Conservation (phyloP, 345 rosid genomes). For the Iberis pinnata region DNA sequence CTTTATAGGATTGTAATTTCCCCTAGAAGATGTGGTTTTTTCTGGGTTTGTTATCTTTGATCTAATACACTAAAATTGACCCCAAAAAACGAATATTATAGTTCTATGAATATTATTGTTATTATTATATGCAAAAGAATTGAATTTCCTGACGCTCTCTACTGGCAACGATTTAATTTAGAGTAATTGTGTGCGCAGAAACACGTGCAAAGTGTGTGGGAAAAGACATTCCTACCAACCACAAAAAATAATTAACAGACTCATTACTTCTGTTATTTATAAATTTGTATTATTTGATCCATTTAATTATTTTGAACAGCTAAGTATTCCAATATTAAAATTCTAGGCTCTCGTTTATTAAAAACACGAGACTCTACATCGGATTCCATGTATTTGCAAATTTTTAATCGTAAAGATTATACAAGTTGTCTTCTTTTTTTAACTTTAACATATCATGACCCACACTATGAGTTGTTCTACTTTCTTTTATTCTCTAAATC, state of each 20-base stretch:
- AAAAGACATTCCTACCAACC: too few relatives aligned
- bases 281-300: neutral
- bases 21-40: too few relatives aligned
- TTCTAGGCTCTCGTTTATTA: neutral
- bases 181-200: neutral
- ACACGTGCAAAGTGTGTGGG: constrained; percentile 24
- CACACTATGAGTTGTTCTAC: neutral
- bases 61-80: too few relatives aligned
- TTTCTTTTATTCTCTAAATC: neutral
- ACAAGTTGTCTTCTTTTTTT: constrained; percentile 1
- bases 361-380: neutral
- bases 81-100: too few relatives aligned
- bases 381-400: constrained; percentile 13
- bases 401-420: constrained; percentile 2
- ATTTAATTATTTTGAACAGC: neutral
- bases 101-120: too few relatives aligned
- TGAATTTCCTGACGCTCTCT: neutral
- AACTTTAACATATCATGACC: neutral
- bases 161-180: neutral
- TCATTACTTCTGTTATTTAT: neutral
- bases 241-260: neutral
- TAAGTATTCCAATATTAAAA: neutral
- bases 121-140: too few relatives aligned
- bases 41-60: too few relatives aligned
- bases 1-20: too few relatives aligned